phyloP scores from a whole-genome alignment of 768 basidiomycete species.

The Lyophyllum shimeji region DNA sequence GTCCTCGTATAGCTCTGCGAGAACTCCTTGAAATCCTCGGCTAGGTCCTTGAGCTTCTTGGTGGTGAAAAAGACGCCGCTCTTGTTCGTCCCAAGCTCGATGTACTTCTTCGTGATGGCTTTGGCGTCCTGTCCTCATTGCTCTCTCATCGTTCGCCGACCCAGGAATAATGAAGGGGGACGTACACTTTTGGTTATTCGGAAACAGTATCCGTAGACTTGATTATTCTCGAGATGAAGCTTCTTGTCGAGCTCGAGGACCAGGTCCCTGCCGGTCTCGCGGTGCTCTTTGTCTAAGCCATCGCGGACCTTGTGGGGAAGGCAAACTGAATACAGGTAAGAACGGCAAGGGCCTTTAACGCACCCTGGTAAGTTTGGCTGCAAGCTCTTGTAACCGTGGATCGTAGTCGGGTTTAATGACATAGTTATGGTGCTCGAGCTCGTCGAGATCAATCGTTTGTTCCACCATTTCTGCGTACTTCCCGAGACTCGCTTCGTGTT shows the following conservation, averaged over 20 bases:
- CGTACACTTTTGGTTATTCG: conserved; percentile 87
- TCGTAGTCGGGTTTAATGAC: conserved; percentile 95
- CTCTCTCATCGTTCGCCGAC: neutral
- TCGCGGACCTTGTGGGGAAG: conserved; percentile 70
- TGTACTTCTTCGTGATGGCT: conserved; percentile 67
- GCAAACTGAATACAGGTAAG: neutral
- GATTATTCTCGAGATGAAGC: conserved; percentile 90
- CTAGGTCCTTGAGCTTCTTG: conserved; percentile 62
- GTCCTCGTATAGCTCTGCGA: conserved; percentile 69
- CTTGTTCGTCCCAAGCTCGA: conserved; percentile 83
- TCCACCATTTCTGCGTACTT: conserved; percentile 95
- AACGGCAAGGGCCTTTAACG: conserved; percentile 2
- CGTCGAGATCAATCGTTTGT: conserved; percentile 87
- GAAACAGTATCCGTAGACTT: conserved; percentile 90
- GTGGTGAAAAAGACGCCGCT: conserved; percentile 91
- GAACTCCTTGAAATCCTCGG: conserved; percentile 69
- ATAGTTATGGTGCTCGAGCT: conserved; percentile 83
- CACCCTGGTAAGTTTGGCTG: conserved; percentile 63
- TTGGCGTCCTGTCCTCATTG: conserved; percentile 81
- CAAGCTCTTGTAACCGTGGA: conserved; percentile 64
- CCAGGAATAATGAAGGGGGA: conserved; percentile 5
- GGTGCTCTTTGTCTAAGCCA: conserved; percentile 81
- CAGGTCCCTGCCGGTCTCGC: conserved; percentile 64
- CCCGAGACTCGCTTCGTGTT: conserved; percentile 56
- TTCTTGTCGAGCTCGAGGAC: conserved; percentile 90